Conservation (phyloP, 768 basidiomycete species). For the Symmetrospora coprosmae region DNA sequence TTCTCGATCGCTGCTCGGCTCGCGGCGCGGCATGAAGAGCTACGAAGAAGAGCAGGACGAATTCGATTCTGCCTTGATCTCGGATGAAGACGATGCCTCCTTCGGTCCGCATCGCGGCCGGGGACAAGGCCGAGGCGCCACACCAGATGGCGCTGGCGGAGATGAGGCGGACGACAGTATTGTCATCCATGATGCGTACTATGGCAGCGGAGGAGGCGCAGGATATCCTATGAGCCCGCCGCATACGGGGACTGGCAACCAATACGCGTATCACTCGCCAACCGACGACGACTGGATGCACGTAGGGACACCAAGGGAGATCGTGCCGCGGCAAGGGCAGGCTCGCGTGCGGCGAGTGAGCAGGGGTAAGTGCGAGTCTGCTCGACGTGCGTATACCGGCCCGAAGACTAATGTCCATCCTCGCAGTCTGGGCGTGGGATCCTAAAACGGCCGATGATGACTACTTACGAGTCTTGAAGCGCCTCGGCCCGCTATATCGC, state of each 20-base stretch:
- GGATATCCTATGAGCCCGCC: slow-evolving; percentile 5
- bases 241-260: too few relatives aligned
- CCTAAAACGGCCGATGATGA: slow-evolving; percentile 17
- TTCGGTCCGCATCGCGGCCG: too few relatives aligned
- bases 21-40: neutral
- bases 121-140: too few relatives aligned
- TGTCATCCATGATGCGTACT: too few relatives aligned
- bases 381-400: neutral
- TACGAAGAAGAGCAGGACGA: slow-evolving; percentile 4
- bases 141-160: too few relatives aligned
- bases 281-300: slow-evolving; percentile 7
- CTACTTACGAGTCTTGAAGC: slow-evolving; percentile 5
- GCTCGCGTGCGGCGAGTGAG: slow-evolving; percentile 11
- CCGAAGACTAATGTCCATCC: neutral
- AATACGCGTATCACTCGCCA: slow-evolving; percentile 16
- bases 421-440: slow-evolving; percentile 19
- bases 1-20: neutral
- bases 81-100: slow-evolving; percentile 7
- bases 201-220: neutral
- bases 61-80: slow-evolving; percentile 2
- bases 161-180: too few relatives aligned
- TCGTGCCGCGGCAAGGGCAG: slow-evolving; percentile 16
- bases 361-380: neutral
- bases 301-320: neutral
- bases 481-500: slow-evolving; percentile 2